A percentile compares a stretch with the other conserved stretches of the same genome.
Evolutionary conservation across 805 yeast species (phyloP).

Genomic region (Metschnikowia henanensis): DNA sequence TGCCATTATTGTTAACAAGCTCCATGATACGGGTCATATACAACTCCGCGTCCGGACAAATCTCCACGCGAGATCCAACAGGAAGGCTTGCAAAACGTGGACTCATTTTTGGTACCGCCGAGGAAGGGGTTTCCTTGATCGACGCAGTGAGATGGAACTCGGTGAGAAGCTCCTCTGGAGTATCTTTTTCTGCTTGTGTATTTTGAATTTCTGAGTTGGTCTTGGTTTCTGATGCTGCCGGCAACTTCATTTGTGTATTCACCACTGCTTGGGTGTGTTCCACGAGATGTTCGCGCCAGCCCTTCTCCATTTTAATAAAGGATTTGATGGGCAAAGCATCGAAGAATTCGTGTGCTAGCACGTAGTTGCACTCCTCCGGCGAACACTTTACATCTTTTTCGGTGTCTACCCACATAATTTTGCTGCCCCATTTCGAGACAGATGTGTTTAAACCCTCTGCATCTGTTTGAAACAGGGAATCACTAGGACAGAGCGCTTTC

Average conservation of each 20-base stretch:
- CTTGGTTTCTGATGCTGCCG: conserved; percentile 10
- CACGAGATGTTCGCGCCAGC: conserved; percentile 80
- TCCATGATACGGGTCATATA: conserved; percentile 54
- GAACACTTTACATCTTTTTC: conserved; percentile 43
- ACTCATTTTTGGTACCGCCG: conserved; percentile 52
- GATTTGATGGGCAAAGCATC: conserved; percentile 82
- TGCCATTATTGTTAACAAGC: conserved; percentile 36
- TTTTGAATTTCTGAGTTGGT: conserved; percentile 11
- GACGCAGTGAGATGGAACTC: conserved; percentile 58
- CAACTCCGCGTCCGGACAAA: conserved; percentile 71
- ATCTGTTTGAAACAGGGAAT: conserved; percentile 15
- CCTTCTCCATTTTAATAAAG: conserved; percentile 58
- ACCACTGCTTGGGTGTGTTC: conserved; percentile 47
- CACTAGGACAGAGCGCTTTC: conserved; percentile 44
- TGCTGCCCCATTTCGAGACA: conserved; percentile 50
- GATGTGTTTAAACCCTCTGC: conserved; percentile 33
- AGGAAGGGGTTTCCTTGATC: conserved; percentile 61
- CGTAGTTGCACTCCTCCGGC: conserved; percentile 49
- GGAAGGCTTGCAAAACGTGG: conserved; percentile 54
- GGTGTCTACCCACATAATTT: conserved; percentile 60
- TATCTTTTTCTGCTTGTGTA: no score
- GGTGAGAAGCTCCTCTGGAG: conserved; percentile 15
- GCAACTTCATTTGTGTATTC: conserved; percentile 33
- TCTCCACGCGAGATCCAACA: conserved; percentile 60
- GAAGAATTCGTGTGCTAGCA: conserved; percentile 83